Evolutionary conservation across 1,284 basidiomycete genomes (phyloP).

Genomic region (Ustilago nuda): DNA sequence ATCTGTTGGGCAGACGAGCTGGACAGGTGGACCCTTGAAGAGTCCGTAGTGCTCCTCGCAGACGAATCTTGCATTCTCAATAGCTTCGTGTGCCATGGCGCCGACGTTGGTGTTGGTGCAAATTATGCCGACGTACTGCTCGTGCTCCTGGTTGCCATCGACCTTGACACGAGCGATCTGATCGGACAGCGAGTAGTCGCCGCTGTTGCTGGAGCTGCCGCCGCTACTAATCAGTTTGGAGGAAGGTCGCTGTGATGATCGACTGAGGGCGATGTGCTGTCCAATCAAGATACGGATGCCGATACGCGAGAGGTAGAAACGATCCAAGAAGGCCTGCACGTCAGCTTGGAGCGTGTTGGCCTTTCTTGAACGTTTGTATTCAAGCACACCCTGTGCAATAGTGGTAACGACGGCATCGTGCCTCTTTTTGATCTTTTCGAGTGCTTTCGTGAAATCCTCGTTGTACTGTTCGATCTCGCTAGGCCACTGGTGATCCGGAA

Average conservation of each 20-base stretch:
- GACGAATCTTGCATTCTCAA: conserved; percentile 97
- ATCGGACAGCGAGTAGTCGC: conserved; percentile 39
- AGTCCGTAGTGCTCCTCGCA: conserved; percentile 92
- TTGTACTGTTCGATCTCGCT: conserved; percentile 96
- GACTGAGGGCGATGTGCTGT: conserved; percentile 68
- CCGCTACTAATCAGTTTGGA: conserved; percentile 40
- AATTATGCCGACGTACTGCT: conserved; percentile 96
- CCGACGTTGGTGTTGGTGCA: conserved; percentile 81
- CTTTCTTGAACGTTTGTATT: conserved; percentile 74
- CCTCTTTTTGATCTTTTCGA: conserved; percentile 90
- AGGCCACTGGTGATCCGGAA: conserved; percentile 79
- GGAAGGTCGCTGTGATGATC: conserved; percentile 47
- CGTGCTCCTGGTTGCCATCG: conserved; percentile 55
- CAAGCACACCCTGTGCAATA: conserved; percentile 80
- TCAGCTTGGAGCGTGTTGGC: conserved; percentile 77
- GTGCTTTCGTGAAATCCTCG: conserved; percentile 84
- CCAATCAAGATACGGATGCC: conserved; percentile 71
- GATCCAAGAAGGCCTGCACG: conserved; percentile 94
- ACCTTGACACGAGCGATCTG: conserved; percentile 37
- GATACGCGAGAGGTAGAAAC: conserved; percentile 97
- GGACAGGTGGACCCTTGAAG: conserved; percentile 95
- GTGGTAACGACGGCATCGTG: conserved; percentile 99
- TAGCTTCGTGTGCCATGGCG: conserved; percentile 81
- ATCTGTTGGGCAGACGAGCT: conserved; percentile 90
- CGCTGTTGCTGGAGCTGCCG: conserved; percentile 21